Base-by-base conservation (phyloP, 441 rosid species). In the Erodium trifolium region DNA sequence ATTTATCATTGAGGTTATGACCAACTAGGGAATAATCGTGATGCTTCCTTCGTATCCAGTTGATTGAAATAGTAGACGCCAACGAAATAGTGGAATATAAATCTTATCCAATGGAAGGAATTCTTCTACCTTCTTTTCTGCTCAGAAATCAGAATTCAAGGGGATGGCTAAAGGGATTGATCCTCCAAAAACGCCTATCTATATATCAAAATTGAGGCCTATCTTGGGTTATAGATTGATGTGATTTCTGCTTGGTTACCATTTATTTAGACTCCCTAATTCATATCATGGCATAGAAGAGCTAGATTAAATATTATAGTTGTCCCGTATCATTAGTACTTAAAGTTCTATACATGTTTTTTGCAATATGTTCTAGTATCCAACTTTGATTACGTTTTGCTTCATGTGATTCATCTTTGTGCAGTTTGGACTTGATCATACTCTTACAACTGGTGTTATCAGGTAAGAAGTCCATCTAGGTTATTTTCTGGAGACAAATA, bases 381-480 rank as follows among this genome's bases (percentile, higher is more conserved):
- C 27, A 55, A 16, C 16, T 7, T 55, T 14, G 16, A 27, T 47
- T 35, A 60, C 37, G 39, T 8, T 31, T 59, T 78, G 27, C 67
- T 31, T 68, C 7, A 12, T 57, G 49, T 43, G 49, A 6, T 67
- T 35, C 68, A 17, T 70, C 18, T 71, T 78, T 69, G 73, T 79
- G 81, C 87, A 93, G 98, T 93, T 93, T 80, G 98, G 98, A 76
- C 93, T 93, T 67, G 97, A 93, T 78, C 97, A 93, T 69, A 93
- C 98, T 18, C 91, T 93, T 51, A 93, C 98, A 49, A 93, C 96
- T 72, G 98, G 98, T 31, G 97, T 93, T 70, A 91, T 93, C 78
- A 93, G 98, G 98, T 93, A 80, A 14, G 70, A 57, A 37, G 19
- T 73, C 16, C 23, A 13, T 60, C 60, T 16, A 53, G 49, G 49